Evolutionary conservation across 129 eudicot genomes (phyloP), one percentile per base, ranked within the genome.

Genomic region (Lonicera japonica): DNA sequence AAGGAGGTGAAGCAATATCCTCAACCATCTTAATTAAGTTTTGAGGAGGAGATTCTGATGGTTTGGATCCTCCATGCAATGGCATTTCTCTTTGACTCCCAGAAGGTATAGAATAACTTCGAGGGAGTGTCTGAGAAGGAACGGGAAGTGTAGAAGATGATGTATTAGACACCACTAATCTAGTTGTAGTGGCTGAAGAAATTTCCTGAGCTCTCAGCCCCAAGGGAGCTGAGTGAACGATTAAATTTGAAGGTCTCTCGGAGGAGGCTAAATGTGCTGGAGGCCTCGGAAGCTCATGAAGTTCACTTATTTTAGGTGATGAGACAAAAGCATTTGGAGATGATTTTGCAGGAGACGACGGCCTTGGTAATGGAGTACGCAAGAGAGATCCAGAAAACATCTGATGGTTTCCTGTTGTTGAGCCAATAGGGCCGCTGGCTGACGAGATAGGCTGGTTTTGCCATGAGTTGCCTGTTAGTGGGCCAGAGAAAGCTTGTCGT

Each of bases 281-380:
- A 0, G 97, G 97, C 48, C 89, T 85, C 5, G 97, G 97, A 66
- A 90, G 97, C 74, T 86, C 95, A 57, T 90, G 97, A 64, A 90
- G 97, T 68, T 90, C 95, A 18, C 85, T 90, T 51, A 86, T 86
- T 66, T 53, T 77, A 46, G 95, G 97, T 29, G 80, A 77, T 1
- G 88, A 83, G 21, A 55, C 67, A 64, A 81, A 63, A 54, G 70
- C 54, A 40, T 52, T 58, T 55, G 83, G 59, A 65, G 79, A 73
- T 46, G 60, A 40, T 55, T 73, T 77, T 14, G 81, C 74, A 17
- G 86, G 19, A 25, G 89, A 77, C 48, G 75, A 22, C 16, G 91
- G 90, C 60, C 58, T 71, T 38, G 78, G 80, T 70, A 71, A 39
- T 54, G 88, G 72, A 34, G 66, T 75, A n/a, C 75, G 83, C 73